Percentiles rank a stretch among this genome's conserved stretches.
Conservation (phyloP, 2,329 filamentous ascomycete genomes). For the Verticillium klebahnii region DNA sequence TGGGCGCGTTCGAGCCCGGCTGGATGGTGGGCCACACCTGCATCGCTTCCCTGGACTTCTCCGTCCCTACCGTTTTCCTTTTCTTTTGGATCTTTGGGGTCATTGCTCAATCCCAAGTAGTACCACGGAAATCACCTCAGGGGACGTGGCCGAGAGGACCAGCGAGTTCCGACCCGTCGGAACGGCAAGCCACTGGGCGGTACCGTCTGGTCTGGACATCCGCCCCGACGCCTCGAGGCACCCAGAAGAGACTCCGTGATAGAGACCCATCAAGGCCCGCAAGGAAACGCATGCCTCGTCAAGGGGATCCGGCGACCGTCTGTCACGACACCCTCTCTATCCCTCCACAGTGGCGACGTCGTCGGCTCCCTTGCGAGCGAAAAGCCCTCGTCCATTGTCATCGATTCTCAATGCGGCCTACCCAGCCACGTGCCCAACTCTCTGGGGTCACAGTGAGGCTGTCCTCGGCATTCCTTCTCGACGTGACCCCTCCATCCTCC, state of each 20-base stretch:
- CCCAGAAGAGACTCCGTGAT: no score
- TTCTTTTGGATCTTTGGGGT: not conserved
- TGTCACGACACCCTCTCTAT: no score
- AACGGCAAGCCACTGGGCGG: no score
- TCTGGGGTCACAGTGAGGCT: not conserved
- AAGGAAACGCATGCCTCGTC: no score
- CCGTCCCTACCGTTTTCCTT: not conserved
- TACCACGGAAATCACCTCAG: no score
- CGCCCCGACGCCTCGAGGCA: no score
- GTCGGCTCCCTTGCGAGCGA: not conserved
- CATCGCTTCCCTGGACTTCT: not conserved
- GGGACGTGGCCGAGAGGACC: no score
- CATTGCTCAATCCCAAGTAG: no score
- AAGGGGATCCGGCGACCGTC: no score
- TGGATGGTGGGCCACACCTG: not conserved
- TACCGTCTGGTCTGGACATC: no score
- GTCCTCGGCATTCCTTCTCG: not conserved
- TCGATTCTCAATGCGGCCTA: not conserved
- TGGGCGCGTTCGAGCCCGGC: not conserved
- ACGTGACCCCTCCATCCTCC: not conserved
- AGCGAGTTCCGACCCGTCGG: no score
- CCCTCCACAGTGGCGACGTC: not conserved
- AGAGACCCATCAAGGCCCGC: no score
- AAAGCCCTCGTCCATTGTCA: not conserved
- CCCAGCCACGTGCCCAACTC: not conserved